Conservation (phyloP, 208 protist species). For the Crithidia thermophila region DNA sequence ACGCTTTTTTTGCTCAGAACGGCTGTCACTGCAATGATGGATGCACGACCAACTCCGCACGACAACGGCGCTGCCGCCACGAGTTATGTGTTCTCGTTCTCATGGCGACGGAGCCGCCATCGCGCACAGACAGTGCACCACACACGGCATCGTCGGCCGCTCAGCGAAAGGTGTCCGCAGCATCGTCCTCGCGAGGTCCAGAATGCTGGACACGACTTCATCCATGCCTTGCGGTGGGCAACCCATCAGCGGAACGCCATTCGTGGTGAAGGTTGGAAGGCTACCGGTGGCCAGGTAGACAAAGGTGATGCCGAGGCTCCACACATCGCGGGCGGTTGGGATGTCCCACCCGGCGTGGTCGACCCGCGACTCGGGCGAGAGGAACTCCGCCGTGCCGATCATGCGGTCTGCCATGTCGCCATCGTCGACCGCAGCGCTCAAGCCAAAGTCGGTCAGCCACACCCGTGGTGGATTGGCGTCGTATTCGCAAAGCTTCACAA, state of each 20-base stretch:
- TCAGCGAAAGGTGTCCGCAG: too few species aligned
- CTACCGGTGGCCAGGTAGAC: slow-evolving; percentile 6
- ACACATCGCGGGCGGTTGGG: slow-evolving; percentile 20
- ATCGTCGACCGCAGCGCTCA: slow-evolving; percentile 12
- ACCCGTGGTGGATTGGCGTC: slow-evolving; percentile 9
- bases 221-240: not conserved
- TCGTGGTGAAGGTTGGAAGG: not conserved
- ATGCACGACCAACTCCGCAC: too few species aligned
- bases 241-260: not conserved
- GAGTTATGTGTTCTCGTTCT: too few species aligned
- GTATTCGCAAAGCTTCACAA: slow-evolving; percentile 91
- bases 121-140: too few species aligned
- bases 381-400: slow-evolving; percentile 16
- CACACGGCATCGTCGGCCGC: too few species aligned
- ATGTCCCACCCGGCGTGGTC: not conserved
- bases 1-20: too few species aligned
- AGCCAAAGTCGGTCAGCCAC: slow-evolving; percentile 22
- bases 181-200: too few species aligned
- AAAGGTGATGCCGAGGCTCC: slow-evolving; percentile 24
- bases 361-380: slow-evolving; percentile 10
- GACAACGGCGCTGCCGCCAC: too few species aligned
- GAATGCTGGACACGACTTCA: too few species aligned
- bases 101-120: too few species aligned
- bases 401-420: not conserved
- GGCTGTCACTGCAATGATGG: too few species aligned